A percentile compares a stretch with the other conserved stretches of the same genome.
Evolutionary conservation across 2,329 filamentous ascomycete genomes (phyloP).

Genomic region (Phialophora tarda): DNA sequence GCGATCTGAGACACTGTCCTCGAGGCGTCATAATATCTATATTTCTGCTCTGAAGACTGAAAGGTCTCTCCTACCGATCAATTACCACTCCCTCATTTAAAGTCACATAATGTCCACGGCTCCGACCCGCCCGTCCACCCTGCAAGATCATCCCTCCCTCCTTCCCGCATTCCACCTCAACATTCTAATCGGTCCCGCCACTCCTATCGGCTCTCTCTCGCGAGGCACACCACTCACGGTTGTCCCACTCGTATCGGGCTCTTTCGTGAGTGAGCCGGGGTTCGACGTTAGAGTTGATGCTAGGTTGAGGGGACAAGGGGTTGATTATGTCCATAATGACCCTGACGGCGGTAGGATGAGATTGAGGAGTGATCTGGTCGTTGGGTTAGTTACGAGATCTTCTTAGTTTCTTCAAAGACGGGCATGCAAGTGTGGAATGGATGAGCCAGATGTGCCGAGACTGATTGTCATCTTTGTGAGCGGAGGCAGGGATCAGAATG

Average conservation of each 20-base stretch:
- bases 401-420: background rate
- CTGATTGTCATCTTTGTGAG: constrained; percentile 7
- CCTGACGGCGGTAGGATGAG: constrained; percentile 48
- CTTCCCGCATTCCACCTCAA: constrained; percentile 50
- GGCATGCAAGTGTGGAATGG: background rate
- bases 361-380: constrained; percentile 48
- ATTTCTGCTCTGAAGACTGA: background rate
- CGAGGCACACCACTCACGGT: constrained; percentile 47
- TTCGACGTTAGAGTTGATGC: constrained; percentile 49
- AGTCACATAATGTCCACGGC: background rate
- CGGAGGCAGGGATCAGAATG: constrained; percentile 43
- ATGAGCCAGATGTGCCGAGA: background rate
- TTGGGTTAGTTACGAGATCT: constrained; percentile 45
- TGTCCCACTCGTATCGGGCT: constrained; percentile 49
- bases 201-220: constrained; percentile 42
- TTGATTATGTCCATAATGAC: constrained; percentile 52
- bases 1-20: background rate
- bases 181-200: constrained; percentile 38
- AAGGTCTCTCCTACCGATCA: background rate
- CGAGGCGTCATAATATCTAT: background rate
- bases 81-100: background rate
- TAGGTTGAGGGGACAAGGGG: constrained; percentile 46
- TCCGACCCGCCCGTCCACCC: background rate
- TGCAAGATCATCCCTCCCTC: constrained; percentile 45
- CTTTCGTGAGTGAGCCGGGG: constrained; percentile 45